phyloP scores from a whole-genome alignment of 2,329 filamentous ascomycete genomes.

The Leptographium wingfieldii region DNA sequence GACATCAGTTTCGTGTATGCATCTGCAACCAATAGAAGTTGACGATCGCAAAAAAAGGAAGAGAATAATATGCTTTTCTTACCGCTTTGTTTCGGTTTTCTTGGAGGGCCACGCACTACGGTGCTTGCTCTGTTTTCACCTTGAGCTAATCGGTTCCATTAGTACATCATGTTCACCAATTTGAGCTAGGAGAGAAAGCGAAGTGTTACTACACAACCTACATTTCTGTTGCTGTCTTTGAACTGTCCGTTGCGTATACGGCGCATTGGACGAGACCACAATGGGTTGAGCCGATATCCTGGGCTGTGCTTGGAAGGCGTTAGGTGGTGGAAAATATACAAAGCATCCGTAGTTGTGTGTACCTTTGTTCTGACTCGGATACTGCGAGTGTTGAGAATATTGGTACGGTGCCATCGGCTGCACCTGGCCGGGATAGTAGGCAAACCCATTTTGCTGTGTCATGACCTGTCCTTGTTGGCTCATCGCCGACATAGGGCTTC shows the following conservation, averaged over 20 bases:
- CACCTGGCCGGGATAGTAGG: not conserved
- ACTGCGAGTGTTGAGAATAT: not conserved
- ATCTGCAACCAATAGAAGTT: not conserved
- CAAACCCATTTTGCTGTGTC: not conserved
- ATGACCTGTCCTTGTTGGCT: not conserved
- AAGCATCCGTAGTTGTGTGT: not conserved
- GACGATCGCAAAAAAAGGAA: not conserved
- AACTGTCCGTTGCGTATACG: not conserved
- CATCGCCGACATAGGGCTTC: not conserved
- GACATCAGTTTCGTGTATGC: not conserved
- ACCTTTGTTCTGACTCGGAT: not conserved
- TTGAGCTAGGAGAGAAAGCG: too few relatives aligned
- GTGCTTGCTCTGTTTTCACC: not conserved
- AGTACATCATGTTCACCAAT: not conserved
- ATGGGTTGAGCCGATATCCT: not conserved
- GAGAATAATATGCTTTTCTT: slow-evolving; percentile 16
- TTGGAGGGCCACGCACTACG: slow-evolving; percentile 38
- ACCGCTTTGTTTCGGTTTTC: slow-evolving; percentile 51
- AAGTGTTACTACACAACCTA: not conserved
- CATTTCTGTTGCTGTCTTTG: not conserved
- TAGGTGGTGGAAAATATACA: not conserved
- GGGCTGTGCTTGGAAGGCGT: not conserved
- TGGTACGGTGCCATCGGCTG: not conserved
- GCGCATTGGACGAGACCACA: not conserved
- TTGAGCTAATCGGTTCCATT: not conserved